phyloP scores from a whole-genome alignment of 768 basidiomycete species.

The Tricholoma furcatifolium region DNA sequence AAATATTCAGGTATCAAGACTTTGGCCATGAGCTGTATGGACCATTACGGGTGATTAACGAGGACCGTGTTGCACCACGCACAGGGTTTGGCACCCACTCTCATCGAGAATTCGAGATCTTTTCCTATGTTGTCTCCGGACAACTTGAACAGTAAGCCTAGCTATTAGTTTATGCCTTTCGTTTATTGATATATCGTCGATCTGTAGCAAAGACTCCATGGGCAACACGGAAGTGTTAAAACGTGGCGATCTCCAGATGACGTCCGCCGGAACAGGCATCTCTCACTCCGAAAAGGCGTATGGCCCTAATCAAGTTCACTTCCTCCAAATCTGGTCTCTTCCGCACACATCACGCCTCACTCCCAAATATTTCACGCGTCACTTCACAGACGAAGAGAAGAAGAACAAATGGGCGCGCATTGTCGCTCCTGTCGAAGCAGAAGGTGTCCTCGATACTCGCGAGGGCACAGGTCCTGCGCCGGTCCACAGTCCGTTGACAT shows the following conservation, averaged over 20 bases:
- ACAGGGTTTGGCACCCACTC: constrained; percentile 87
- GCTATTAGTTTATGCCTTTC: background rate
- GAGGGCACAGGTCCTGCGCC: constrained; percentile 82
- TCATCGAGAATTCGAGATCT: constrained; percentile 89
- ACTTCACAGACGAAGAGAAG: constrained; percentile 85
- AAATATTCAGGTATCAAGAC: constrained; percentile 55
- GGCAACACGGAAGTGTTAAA: constrained; percentile 86
- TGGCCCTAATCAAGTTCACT: constrained; percentile 43
- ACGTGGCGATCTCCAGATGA: constrained; percentile 89
- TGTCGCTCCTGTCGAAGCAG: constrained; percentile 68
- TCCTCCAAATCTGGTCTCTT: constrained; percentile 53
- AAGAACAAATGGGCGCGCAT: constrained; percentile 65
- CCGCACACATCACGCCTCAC: constrained; percentile 44
- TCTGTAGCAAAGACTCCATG: constrained; percentile 81
- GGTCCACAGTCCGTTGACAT: constrained; percentile 61
- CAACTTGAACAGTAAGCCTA: constrained; percentile 74
- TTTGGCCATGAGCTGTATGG: constrained; percentile 60
- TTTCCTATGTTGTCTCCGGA: constrained; percentile 81
- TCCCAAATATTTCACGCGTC: constrained; percentile 86
- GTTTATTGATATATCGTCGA: background rate
- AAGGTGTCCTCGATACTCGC: constrained; percentile 58
- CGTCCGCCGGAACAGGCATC: constrained; percentile 91
- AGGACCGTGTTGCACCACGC: constrained; percentile 75
- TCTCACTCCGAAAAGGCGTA: constrained; percentile 65
- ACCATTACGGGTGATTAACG: constrained; percentile 85